These are phyloP conservation scores for Spiromastix sp. DNA, from an alignment of 2,329 filamentous ascomycete genomes.

Conservation along the genomic window DNA sequence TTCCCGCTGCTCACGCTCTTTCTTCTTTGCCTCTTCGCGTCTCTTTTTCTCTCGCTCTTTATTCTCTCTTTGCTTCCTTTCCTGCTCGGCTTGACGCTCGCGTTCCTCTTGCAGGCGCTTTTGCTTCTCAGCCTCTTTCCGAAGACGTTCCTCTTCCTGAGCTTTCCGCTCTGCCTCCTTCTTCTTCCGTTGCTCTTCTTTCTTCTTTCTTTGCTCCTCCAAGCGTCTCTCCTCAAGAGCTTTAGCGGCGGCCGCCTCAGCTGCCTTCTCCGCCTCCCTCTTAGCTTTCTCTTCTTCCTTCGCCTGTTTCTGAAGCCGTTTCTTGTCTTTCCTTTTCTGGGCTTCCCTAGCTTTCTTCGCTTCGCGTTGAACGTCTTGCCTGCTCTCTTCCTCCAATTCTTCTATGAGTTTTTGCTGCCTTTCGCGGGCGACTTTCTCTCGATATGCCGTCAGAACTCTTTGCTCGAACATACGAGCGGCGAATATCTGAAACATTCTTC, in stretches of 20 bases:
- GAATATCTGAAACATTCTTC: conserved; percentile 99
- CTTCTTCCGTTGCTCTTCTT: conserved; percentile 85
- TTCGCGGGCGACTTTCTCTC: conserved; percentile 90
- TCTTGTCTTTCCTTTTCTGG: conserved; percentile 91
- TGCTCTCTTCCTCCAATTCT: conserved; percentile 78
- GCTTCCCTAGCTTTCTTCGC: conserved; percentile 91
- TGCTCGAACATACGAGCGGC: conserved; percentile 99
- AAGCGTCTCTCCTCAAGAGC: conserved; percentile 67
- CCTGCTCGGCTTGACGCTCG: conserved; percentile 72
- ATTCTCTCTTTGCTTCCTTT: conserved; percentile 70
- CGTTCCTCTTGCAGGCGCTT: conserved; percentile 72
- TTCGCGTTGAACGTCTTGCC: conserved; percentile 65
- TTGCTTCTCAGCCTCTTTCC: conserved; percentile 77
- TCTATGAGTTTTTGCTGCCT: conserved; percentile 83
- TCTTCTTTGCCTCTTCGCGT: conserved; percentile 61
- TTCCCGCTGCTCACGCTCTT: conserved; percentile 54
- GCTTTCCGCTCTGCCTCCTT: conserved; percentile 83
- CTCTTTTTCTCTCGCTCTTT: conserved; percentile 75
- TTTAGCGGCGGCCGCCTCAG: conserved; percentile 67
- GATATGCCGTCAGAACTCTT: conserved; percentile 89
- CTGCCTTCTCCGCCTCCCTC: conserved; percentile 79
- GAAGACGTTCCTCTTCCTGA: conserved; percentile 75
- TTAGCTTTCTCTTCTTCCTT: conserved; percentile 85
- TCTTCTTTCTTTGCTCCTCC: conserved; percentile 70
- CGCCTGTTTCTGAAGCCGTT: conserved; percentile 74